Percentiles rank a stretch among this genome's conserved stretches.
phyloP scores from a whole-genome alignment of 306 rosid genomes.

The Gleditsia sinensis region DNA sequence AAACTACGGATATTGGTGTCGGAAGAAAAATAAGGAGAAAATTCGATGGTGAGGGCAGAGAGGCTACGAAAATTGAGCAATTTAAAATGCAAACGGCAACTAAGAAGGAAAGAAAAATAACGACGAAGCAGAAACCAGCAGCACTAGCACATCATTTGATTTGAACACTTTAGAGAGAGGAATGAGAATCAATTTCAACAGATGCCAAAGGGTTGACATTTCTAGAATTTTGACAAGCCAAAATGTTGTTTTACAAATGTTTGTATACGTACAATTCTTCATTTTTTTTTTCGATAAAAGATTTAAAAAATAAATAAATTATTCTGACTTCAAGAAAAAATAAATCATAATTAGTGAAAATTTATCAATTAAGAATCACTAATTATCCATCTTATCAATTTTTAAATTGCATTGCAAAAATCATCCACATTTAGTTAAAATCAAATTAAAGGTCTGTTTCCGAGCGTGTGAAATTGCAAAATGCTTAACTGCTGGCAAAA shows the following conservation, averaged over 20 bases:
- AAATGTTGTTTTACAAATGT: neutral
- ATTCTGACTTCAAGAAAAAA: no score
- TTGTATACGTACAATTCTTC: neutral
- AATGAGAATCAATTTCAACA: neutral
- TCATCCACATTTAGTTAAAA: no score
- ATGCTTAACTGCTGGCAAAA: no score
- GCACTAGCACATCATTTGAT: no score
- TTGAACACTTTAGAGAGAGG: neutral
- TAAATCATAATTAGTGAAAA: no score
- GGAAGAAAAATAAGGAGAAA: neutral
- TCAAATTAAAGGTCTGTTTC: no score
- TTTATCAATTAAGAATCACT: no score
- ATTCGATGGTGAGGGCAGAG: neutral
- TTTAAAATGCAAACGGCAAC: no score
- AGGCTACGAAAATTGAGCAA: neutral
- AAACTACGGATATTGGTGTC: neutral
- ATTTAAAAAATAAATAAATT: neutral
- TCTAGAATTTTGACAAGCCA: neutral
- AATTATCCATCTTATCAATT: no score
- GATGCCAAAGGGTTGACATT: neutral
- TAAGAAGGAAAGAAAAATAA: neutral
- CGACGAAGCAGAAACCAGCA: no score
- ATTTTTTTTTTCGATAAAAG: neutral
- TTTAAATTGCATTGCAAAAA: no score
- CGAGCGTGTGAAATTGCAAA: no score